Evolutionary conservation across 768 basidiomycete species (phyloP).

Genomic region (Termitomyces sp.): DNA sequence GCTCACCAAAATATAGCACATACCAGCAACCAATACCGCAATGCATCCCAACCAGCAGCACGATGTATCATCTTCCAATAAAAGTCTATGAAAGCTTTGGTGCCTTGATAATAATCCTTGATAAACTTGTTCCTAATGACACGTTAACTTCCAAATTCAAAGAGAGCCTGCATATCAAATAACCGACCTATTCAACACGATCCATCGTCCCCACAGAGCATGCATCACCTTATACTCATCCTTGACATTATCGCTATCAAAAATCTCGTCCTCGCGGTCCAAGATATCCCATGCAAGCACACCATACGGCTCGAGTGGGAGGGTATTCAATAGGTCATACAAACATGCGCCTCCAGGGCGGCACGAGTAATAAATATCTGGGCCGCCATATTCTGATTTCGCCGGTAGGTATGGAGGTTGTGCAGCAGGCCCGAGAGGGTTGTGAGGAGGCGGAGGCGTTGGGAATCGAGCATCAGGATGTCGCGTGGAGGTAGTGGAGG

Average conservation of each 20-base stretch:
- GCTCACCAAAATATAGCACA: not conserved
- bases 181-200: constrained; percentile 50
- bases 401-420: constrained; percentile 46
- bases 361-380: constrained; percentile 49
- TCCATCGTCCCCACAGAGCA: constrained; percentile 75
- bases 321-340: constrained; percentile 56
- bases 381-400: constrained; percentile 39
- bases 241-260: constrained; percentile 60
- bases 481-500: constrained; percentile 3
- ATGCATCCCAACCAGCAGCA: constrained; percentile 62
- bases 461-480: constrained; percentile 21
- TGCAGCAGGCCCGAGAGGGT: constrained; percentile 47
- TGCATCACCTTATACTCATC: constrained; percentile 79
- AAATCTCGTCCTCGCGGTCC: constrained; percentile 73
- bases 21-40: constrained; percentile 59
- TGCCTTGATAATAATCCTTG: constrained; percentile 46
- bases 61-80: constrained; percentile 64
- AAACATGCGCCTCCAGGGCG: constrained; percentile 61
- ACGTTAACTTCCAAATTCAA: not conserved
- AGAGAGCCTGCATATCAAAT: not conserved
- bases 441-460: constrained; percentile 33
- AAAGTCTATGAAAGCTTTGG: constrained; percentile 46
- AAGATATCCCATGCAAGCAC: constrained; percentile 63
- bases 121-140: constrained; percentile 46
- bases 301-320: constrained; percentile 59